Evolutionary conservation across 305 asterid genomes (phyloP).

Genomic region (Lippia alba): DNA sequence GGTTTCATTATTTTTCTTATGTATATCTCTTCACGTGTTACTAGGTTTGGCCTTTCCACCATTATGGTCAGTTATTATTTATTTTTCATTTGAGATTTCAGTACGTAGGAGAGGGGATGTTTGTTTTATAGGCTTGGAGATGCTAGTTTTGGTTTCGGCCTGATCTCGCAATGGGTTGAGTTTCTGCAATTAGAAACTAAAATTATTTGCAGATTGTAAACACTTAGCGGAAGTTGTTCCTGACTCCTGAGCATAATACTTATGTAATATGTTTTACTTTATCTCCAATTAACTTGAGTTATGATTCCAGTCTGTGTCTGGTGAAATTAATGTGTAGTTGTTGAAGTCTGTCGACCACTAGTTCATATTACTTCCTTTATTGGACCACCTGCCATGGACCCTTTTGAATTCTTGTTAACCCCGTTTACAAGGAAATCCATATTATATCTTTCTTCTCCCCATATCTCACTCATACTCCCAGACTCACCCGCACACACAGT

Average conservation of each 20-base stretch:
- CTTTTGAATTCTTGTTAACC: constrained; percentile 14
- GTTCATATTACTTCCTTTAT: constrained; percentile 17
- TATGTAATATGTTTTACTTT: background rate
- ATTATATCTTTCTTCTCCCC: constrained; percentile 6
- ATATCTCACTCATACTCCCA: background rate
- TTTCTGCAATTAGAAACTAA: background rate
- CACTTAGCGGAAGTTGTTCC: background rate
- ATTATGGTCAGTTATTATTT: background rate
- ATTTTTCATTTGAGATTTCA: background rate
- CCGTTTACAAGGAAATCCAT: constrained; percentile 15
- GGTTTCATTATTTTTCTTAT: constrained; percentile 4
- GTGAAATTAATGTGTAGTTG: background rate
- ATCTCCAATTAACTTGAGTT: background rate
- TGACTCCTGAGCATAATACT: background rate
- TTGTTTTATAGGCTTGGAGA: background rate
- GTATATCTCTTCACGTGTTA: background rate
- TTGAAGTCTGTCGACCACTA: constrained; percentile 26
- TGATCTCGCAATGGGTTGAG: constrained; percentile 1
- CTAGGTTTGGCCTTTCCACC: background rate
- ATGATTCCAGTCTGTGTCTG: background rate
- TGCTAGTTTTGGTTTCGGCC: constrained; percentile 15
- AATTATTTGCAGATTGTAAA: constrained; percentile 8
- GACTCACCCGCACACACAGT: background rate
- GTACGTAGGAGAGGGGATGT: background rate
- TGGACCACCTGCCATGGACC: constrained; percentile 35